phyloP scores from a whole-genome alignment of 305 asterid species.

The Fraxinus dipetala region DNA sequence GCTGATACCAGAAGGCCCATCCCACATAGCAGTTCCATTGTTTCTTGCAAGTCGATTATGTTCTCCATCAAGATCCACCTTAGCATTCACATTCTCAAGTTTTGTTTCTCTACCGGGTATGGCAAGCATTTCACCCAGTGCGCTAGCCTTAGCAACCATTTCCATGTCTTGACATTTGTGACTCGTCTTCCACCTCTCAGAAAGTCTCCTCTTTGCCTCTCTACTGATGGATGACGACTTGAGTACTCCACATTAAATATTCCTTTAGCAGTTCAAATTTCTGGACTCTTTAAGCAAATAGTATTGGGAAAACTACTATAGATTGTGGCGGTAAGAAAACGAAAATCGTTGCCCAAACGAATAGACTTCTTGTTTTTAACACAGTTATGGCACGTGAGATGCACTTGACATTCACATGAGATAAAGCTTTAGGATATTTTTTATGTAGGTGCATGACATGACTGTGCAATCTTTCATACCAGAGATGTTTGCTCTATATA shows the following conservation, averaged over 20 bases:
- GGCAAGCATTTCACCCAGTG: constrained; percentile 83
- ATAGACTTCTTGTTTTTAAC: too few relatives aligned
- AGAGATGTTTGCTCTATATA: too few relatives aligned
- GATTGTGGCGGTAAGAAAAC: too few relatives aligned
- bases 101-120: constrained; percentile 43
- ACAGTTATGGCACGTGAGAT: too few relatives aligned
- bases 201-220: constrained; percentile 73
- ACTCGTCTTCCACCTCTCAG: constrained; percentile 87
- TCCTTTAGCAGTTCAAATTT: constrained; percentile 33
- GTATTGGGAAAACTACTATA: constrained; percentile 58
- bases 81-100: constrained; percentile 31
- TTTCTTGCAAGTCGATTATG: constrained; percentile 28
- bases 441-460: too few relatives aligned
- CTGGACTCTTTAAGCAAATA: constrained; percentile 78
- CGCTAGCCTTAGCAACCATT: constrained; percentile 50
- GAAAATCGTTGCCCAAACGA: too few relatives aligned
- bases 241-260: background rate
- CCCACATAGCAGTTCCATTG: constrained; percentile 28
- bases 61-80: constrained; percentile 29
- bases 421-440: too few relatives aligned
- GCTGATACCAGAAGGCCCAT: constrained; percentile 61
- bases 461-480: too few relatives aligned
- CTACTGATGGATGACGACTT: constrained; percentile 50
- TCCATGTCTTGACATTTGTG: constrained; percentile 55
- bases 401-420: too few relatives aligned